Conservation (phyloP, 352 stramenopile species). For the Phytopythium aichiense region DNA sequence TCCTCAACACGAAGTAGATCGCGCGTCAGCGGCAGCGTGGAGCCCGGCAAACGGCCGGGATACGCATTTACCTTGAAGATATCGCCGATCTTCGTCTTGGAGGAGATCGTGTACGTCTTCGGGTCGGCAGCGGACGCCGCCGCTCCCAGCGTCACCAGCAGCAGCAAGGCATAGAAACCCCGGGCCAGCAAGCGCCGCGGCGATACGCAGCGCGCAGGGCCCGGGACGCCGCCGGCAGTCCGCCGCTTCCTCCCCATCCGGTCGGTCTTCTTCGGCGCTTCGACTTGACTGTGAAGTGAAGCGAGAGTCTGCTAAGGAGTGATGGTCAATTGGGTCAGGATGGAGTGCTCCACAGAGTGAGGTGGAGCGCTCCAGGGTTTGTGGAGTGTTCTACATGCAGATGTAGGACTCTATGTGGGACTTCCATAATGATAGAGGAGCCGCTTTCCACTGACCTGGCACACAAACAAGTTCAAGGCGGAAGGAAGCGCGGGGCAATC, state of each 20-base stretch:
- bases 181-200: neutral
- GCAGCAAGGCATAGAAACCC: neutral
- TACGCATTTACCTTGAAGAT: constrained; percentile 8
- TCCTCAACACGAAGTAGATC: neutral
- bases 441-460: neutral
- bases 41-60: neutral
- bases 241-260: neutral
- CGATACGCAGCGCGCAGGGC: neutral
- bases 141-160: neutral
- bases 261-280: no score
- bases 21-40: neutral
- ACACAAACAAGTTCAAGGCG: neutral
- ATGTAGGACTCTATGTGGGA: neutral
- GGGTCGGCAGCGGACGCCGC: neutral
- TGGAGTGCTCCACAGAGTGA: neutral
- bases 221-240: neutral
- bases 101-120: constrained; percentile 2
- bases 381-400: neutral
- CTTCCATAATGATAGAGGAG: neutral
- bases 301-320: neutral
- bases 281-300: neutral
- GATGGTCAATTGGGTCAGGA: neutral
- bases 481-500: neutral
- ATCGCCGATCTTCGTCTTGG: constrained; percentile 11
- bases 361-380: neutral